Evolutionary conservation across 2,329 filamentous ascomycete species (phyloP).

Genomic region (Stagonosporopsis chrysanthemi): DNA sequence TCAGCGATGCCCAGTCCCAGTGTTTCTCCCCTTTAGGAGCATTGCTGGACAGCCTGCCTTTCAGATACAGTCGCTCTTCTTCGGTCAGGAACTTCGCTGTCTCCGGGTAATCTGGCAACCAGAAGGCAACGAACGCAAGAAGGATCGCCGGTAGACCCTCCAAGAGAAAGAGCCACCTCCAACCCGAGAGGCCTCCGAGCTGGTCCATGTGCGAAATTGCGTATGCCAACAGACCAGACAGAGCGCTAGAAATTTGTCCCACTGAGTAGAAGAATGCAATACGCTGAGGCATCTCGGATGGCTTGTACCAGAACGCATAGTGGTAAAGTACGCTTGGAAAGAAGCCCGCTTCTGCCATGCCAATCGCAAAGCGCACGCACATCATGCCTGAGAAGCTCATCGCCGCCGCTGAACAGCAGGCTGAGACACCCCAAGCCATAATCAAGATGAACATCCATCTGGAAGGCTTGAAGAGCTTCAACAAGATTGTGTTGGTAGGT

Average conservation of each 20-base stretch:
- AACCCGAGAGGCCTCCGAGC: constrained; percentile 50
- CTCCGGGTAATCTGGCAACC: constrained; percentile 27
- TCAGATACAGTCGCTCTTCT: constrained; percentile 24
- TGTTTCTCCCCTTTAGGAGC: constrained; percentile 24
- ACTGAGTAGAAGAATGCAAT: constrained; percentile 57
- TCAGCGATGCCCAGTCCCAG: constrained; percentile 29
- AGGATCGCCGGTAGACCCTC: constrained; percentile 28
- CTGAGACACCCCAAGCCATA: constrained; percentile 35
- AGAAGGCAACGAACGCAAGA: constrained; percentile 23
- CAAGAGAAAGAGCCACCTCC: constrained; percentile 38
- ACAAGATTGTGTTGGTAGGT: constrained; percentile 30
- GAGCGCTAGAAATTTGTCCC: constrained; percentile 41
- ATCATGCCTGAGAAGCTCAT: constrained; percentile 32
- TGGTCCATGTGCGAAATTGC: constrained; percentile 66
- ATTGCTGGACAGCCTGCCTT: constrained; percentile 17
- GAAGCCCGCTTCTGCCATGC: constrained; percentile 26
- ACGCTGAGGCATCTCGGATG: constrained; percentile 29
- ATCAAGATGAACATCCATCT: constrained; percentile 33
- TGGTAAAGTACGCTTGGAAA: constrained; percentile 51
- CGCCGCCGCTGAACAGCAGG: constrained; percentile 26
- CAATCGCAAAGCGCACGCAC: constrained; percentile 32
- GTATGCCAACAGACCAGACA: constrained; percentile 55
- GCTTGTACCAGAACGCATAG: constrained; percentile 60
- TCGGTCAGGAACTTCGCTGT: constrained; percentile 26
- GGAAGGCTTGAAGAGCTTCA: constrained; percentile 28